Percentiles rank a stretch among this genome's conserved stretches.
phyloP scores from a whole-genome alignment of 2,329 filamentous ascomycete genomes.

The Ophiocordyceps camponoti-rufipedis region DNA sequence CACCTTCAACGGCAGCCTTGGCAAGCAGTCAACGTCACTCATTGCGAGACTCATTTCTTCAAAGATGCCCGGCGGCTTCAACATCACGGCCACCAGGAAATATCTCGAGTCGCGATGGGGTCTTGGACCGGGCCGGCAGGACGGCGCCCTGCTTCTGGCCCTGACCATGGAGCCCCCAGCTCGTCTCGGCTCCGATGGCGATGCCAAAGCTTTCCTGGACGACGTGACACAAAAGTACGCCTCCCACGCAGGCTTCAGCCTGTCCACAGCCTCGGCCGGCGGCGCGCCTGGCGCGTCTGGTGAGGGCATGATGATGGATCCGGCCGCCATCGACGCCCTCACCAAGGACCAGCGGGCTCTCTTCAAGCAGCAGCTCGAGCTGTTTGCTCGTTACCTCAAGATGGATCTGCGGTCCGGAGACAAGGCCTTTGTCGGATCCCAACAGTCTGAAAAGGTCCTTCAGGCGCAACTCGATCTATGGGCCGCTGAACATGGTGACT shows the following conservation, averaged over 20 bases:
- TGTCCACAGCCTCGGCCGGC: conserved; percentile 58
- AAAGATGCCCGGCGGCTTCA: conserved; percentile 99
- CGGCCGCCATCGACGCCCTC: conserved; percentile 84
- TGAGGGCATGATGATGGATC: conserved; percentile 99
- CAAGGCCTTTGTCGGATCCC: conserved; percentile 71
- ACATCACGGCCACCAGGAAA: conserved; percentile 89
- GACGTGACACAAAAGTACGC: conserved; percentile 83
- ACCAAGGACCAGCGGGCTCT: conserved; percentile 92
- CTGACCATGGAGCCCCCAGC: conserved; percentile 84
- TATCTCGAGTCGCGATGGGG: conserved; percentile 93
- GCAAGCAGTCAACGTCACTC: conserved; percentile 87
- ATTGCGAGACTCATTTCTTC: conserved; percentile 91
- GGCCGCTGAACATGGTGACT: conserved; percentile 88
- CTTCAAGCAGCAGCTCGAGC: conserved; percentile 96
- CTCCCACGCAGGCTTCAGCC: conserved; percentile 59
- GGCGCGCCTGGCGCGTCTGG: conserved; percentile 52
- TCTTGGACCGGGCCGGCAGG: conserved; percentile 68
- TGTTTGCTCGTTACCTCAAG: conserved; percentile 90
- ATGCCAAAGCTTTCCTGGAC: conserved; percentile 87
- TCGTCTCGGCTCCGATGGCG: conserved; percentile 73
- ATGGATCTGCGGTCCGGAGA: conserved; percentile 93
- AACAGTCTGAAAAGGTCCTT: conserved; percentile 71
- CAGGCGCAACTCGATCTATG: conserved; percentile 90
- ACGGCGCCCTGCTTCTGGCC: conserved; percentile 72
- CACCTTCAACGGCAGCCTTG: conserved; percentile 96